Conservation (phyloP, 768 basidiomycete genomes). For the Calocybe indica region DNA sequence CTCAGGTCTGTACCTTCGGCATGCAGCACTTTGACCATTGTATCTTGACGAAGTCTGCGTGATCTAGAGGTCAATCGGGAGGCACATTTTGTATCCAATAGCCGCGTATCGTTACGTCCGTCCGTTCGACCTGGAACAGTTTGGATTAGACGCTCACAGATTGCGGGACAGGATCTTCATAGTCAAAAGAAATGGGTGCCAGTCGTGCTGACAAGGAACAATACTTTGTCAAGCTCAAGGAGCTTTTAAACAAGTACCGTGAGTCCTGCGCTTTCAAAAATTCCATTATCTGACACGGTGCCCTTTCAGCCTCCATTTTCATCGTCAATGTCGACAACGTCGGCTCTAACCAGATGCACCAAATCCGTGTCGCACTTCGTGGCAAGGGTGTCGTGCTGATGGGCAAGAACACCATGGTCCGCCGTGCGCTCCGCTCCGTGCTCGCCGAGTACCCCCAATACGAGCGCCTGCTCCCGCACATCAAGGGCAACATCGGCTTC, state of each 20-base stretch:
- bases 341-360: slow-evolving; percentile 99
- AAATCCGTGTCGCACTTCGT: slow-evolving; percentile 92
- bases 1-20: slow-evolving; percentile 40
- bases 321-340: slow-evolving; percentile 99
- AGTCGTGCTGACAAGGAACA: slow-evolving; percentile 83
- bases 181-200: slow-evolving; percentile 74
- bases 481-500: slow-evolving; percentile 98
- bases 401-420: slow-evolving; percentile 99
- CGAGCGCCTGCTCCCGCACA: slow-evolving; percentile 92
- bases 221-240: slow-evolving; percentile 93
- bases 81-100: slow-evolving; percentile 33
- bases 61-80: slow-evolving; percentile 82
- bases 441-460: slow-evolving; percentile 87
- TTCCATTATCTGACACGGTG: slow-evolving; percentile 5
- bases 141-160: not conserved
- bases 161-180: slow-evolving; percentile 9
- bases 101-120: slow-evolving; percentile 6
- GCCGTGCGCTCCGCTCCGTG: slow-evolving; percentile 92
- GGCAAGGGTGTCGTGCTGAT: slow-evolving; percentile 96
- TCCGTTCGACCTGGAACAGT: not conserved
- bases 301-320: slow-evolving; percentile 86
- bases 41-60: not conserved
- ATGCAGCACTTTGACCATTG: slow-evolving; percentile 1
- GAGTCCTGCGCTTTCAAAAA: slow-evolving; percentile 26
- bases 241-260: slow-evolving; percentile 88